These are phyloP conservation scores for Darksidea phi DNA, from an alignment of 495 filamentous ascomycete species.

Conservation along the genomic window DNA sequence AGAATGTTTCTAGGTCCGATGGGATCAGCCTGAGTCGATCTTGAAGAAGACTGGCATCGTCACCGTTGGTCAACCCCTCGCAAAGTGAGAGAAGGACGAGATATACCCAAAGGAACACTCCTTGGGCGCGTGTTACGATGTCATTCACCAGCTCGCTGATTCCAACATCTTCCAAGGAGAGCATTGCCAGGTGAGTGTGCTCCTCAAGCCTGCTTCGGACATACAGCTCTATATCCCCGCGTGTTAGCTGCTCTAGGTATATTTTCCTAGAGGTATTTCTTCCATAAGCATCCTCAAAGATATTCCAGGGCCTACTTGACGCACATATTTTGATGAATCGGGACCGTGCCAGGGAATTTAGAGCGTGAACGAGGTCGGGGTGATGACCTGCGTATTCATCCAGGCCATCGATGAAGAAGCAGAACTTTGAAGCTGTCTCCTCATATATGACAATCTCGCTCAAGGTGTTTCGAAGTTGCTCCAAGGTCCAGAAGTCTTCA, in stretches of 20 bases:
- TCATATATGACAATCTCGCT: too few species aligned
- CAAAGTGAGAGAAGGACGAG: slow-evolving; percentile 13
- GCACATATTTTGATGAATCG: slow-evolving; percentile 51
- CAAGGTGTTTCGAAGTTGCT: too few species aligned
- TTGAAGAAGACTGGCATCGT: slow-evolving; percentile 1
- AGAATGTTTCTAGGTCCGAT: slow-evolving; percentile 10
- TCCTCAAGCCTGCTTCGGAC: too few species aligned
- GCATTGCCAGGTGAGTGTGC: background rate
- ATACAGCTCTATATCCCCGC: slow-evolving; percentile 11
- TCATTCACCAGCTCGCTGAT: background rate
- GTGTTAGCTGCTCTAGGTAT: slow-evolving; percentile 9
- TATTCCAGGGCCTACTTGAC: slow-evolving; percentile 52
- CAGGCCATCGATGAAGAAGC: slow-evolving; percentile 53
- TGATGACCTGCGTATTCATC: slow-evolving; percentile 47
- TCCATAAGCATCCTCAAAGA: slow-evolving; percentile 47
- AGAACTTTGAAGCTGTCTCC: slow-evolving; percentile 43
- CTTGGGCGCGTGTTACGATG: slow-evolving; percentile 12
- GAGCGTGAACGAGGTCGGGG: slow-evolving; percentile 32
- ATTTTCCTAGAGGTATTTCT: background rate
- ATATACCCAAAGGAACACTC: slow-evolving; percentile 28
- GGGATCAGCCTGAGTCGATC: slow-evolving; percentile 1
- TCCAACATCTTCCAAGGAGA: background rate
- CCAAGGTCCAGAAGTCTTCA: too few species aligned
- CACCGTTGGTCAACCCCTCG: slow-evolving; percentile 1
- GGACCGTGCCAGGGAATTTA: slow-evolving; percentile 18